phyloP scores from a whole-genome alignment of 257 asterid genomes.

The Penstemon davidsonii region DNA sequence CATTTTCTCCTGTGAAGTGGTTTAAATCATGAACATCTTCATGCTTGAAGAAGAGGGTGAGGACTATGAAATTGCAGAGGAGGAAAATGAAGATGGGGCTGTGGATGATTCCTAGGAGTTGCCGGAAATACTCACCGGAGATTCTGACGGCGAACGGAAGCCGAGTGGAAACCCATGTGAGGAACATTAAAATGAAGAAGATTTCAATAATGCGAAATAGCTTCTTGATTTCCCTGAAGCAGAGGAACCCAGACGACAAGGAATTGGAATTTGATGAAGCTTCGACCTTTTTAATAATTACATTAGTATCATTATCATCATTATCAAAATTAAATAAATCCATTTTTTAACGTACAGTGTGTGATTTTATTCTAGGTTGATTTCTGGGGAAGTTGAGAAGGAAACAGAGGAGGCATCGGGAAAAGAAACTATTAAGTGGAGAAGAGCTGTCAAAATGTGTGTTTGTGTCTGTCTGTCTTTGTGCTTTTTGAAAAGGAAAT shows the following conservation, averaged over 20 bases:
- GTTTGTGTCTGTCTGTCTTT: too few relatives aligned
- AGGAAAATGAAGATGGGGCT: constrained; percentile 68
- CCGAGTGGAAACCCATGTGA: constrained; percentile 51
- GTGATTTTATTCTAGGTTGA: too few relatives aligned
- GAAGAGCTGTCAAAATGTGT: too few relatives aligned
- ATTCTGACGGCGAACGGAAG: constrained; percentile 55
- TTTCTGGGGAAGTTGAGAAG: too few relatives aligned
- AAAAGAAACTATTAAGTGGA: too few relatives aligned
- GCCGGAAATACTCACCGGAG: constrained; percentile 62
- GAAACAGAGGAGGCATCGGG: too few relatives aligned
- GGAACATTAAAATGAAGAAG: constrained; percentile 29
- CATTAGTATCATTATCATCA: too few relatives aligned
- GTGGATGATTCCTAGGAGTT: constrained; percentile 33
- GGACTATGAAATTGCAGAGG: constrained; percentile 59
- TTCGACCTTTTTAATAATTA: too few relatives aligned
- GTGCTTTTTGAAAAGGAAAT: too few relatives aligned
- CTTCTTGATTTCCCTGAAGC: constrained; percentile 43
- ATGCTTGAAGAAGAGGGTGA: constrained; percentile 59
- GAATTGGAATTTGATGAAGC: too few relatives aligned
- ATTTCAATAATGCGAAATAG: constrained; percentile 60
- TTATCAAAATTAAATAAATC: too few relatives aligned
- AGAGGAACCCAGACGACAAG: neutral
- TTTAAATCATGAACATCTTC: neutral
- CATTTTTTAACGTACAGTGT: too few relatives aligned
- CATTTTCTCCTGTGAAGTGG: neutral